Percentiles rank a stretch among this genome's conserved stretches.
Evolutionary conservation across 2,329 filamentous ascomycete genomes (phyloP).

Genomic region (Pleurostoma richardsiae): DNA sequence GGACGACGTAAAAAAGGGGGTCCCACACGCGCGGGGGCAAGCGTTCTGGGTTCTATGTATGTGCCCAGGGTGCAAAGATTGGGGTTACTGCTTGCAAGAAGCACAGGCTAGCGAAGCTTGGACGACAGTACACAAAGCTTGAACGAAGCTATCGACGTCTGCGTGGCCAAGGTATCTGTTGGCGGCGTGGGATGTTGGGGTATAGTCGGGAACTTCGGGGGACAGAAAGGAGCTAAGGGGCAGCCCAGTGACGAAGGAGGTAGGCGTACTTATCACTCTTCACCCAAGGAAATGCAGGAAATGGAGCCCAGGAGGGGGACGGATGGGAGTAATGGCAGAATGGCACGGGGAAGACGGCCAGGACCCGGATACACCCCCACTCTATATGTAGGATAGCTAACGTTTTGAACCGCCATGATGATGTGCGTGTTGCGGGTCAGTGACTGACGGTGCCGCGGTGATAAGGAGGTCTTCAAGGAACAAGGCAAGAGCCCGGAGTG

Average conservation of each 20-base stretch:
- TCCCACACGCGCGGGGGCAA: too few species aligned
- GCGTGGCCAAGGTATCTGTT: not conserved
- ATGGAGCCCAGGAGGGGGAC: not conserved
- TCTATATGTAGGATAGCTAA: not conserved
- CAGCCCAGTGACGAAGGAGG: constrained; percentile 5
- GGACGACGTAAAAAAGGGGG: too few species aligned
- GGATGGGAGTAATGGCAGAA: not conserved
- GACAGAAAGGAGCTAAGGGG: not conserved
- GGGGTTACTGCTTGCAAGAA: not conserved
- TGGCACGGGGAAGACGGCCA: not conserved
- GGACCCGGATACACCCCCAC: not conserved
- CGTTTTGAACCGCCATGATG: not conserved
- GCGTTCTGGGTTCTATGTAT: not conserved
- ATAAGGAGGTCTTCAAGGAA: not conserved
- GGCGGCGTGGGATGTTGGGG: not conserved
- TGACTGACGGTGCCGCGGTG: not conserved
- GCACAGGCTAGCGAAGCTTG: too few species aligned
- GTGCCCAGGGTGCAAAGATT: not conserved
- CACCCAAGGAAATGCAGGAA: not conserved
- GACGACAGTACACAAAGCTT: too few species aligned
- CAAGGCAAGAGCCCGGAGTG: not conserved
- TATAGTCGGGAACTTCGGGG: not conserved
- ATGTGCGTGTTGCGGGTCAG: constrained; percentile 1
- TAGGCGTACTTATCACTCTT: constrained; percentile 1
- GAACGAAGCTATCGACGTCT: not conserved